Evolutionary conservation across 306 rosid genomes (phyloP).

Genomic region (Cyclanthera cordifolia): DNA sequence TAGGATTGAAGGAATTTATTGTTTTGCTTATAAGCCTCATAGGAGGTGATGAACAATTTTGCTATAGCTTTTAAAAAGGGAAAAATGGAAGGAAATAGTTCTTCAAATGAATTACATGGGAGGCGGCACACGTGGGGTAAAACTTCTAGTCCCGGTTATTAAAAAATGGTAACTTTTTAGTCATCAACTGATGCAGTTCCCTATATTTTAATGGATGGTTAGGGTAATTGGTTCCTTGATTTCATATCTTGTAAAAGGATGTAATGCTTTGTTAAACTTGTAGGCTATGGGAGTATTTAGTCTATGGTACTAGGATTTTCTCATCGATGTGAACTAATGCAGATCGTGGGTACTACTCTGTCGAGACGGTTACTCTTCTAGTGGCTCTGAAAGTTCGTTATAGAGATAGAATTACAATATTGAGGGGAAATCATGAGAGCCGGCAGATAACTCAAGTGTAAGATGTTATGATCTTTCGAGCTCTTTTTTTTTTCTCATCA

Average conservation of each 20-base stretch:
- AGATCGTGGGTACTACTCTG: constrained; percentile 68
- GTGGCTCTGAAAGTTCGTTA: constrained; percentile 93
- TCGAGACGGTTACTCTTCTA: constrained; percentile 86
- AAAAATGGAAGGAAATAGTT: background rate
- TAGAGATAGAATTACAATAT: constrained; percentile 96
- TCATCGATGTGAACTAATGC: constrained; percentile 4
- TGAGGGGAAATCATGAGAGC: constrained; percentile 96
- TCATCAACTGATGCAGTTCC: background rate
- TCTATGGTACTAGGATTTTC: background rate
- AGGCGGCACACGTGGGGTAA: too few relatives aligned
- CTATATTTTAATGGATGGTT: background rate
- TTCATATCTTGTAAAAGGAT: background rate
- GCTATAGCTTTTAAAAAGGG: background rate
- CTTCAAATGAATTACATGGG: background rate
- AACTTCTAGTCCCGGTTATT: background rate
- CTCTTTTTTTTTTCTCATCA: background rate
- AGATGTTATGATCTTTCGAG: constrained; percentile 15
- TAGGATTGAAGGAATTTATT: background rate
- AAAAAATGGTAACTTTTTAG: background rate
- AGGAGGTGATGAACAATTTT: background rate
- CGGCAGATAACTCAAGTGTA: constrained; percentile 99
- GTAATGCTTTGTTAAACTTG: background rate
- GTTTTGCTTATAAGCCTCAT: background rate
- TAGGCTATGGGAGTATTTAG: background rate
- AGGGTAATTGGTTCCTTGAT: background rate